Percentiles rank a stretch among this genome's conserved stretches.
Conservation (phyloP, 148 eudicot species). For the Vaccinium corymbosum region DNA sequence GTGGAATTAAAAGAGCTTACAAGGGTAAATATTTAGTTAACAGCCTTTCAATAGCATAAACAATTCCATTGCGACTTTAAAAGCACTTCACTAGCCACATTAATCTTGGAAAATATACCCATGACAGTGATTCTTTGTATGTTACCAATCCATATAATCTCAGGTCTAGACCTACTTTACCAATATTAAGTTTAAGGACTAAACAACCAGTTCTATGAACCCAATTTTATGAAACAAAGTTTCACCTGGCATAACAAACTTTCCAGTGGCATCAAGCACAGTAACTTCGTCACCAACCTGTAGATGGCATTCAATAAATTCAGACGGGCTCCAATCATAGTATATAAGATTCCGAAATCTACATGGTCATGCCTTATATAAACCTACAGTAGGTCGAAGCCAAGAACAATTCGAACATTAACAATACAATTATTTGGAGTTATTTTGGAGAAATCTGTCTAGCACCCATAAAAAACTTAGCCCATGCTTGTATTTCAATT, state of each 20-base stretch:
- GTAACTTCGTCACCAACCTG: conserved; percentile 80
- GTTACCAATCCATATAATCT: neutral
- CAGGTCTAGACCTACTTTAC: neutral
- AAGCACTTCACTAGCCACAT: conserved; percentile 7
- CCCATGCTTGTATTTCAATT: neutral
- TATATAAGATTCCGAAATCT: neutral
- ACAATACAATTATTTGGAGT: neutral
- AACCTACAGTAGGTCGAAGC: neutral
- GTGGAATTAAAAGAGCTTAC: neutral
- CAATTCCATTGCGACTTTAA: neutral
- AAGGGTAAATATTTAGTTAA: neutral
- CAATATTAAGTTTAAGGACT: neutral
- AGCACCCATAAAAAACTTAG: neutral
- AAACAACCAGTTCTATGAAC: neutral
- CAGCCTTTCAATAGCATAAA: neutral
- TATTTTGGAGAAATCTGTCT: neutral
- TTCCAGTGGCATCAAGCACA: conserved; percentile 87
- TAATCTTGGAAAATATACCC: neutral
- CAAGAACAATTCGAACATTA: neutral
- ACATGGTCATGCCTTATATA: neutral
- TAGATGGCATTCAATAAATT: conserved; percentile 9
- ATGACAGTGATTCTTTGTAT: neutral
- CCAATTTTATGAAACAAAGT: neutral
- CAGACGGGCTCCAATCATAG: neutral
- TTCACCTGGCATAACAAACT: conserved; percentile 96